Evolutionary conservation across 2,329 filamentous ascomycete genomes (phyloP), one percentile per base, ranked within the genome.

Genomic region (Cladosporium oxysporum): DNA sequence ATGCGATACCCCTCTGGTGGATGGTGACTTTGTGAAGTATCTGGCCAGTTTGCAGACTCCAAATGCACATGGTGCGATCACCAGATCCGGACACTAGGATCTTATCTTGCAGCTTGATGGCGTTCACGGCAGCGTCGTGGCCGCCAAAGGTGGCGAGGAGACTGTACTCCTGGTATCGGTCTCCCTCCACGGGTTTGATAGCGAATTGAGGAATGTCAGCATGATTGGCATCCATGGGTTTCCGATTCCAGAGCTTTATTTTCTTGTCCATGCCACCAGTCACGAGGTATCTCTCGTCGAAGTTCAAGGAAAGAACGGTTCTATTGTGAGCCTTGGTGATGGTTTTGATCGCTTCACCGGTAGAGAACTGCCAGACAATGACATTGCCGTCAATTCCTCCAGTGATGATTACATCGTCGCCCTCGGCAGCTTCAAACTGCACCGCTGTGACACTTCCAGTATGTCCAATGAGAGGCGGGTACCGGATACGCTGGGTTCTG

Each of bases 291-390:
- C 57, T 62, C 0, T 64, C 60, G 44, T 68, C 62, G 35, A 66
- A 69, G 18, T 41, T n/a, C 8, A 69, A 44, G 29, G 33, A 57
- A 12, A 68, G 41, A 35, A 69, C 50, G 47, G 21, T 64, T 21
- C 61, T 64, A 5, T 57, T 4, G 50, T 68, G 68, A 8, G 68
- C 66, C 2, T n/a, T 14, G 2, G n/a, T 11, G 10, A 69, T 37
- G 3, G 23, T 37, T 49, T 61, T 61, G 28, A 66, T 12, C 14
- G 33, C 18, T 47, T 66, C 53, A 12, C 68, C 66, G 10, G 58
- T 69, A 8, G 65, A 68, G 49, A 73, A 70, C 1, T 58, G 62
- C 71, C 71, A 73, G 50, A 72, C 64, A 21, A 69, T 66, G 26
- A 71, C 65, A 44, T 66, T 66, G 5, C 66, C 68, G 55, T 72